Evolutionary conservation across 768 basidiomycete species (phyloP), one percentile per base, ranked within the genome.

Genomic region (Mycena rebaudengoi): DNA sequence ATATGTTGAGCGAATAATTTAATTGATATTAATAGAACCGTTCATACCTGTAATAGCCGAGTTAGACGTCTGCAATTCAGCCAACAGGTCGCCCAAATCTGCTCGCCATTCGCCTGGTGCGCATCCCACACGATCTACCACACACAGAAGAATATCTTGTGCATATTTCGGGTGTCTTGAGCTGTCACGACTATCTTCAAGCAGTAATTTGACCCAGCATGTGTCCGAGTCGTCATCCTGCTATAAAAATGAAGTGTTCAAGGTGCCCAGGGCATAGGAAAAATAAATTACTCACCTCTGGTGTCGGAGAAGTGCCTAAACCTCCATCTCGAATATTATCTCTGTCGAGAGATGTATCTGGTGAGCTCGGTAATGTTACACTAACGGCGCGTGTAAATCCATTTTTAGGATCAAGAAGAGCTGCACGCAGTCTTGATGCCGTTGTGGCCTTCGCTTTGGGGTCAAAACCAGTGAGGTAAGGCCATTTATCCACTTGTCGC

Each of bases 401-500:
- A 18, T 51, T 12, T 7, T 35, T 7, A 23, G 30, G 49, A 35
- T 51, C 32, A n/a, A 21, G 11, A 20, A 51, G 37, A 7, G 37
- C 49, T 20, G 21, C 37, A 21, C 30, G 49, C 11, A 51, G n/a
- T 12, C 5, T n/a, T 14, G 8, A 3, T 14, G 20, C 49, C 2
- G 49, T 51, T 3, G 7, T 35, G 1, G 11, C 18, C 5, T 23
- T 35, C 11, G 49, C 21, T 5, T 29, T 51, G n/a, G 37, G 37
- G 32, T 7, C n/a, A n/a, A n/a, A n/a, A n/a, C n/a, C n/a, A n/a
- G n/a, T n/a, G n/a, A n/a, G 18, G 32, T 23, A 30, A 2, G 49
- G 49, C 49, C 49, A 51, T 51, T 51, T 51, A 20, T 16, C n/a
- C 25, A 51, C 32, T 51, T 51, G 49, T 7, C 49, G 49, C 26